A percentile compares a stretch with the other conserved stretches of the same genome.
Evolutionary conservation across 768 basidiomycete genomes (phyloP).

Genomic region (Favolaschia claudopus): DNA sequence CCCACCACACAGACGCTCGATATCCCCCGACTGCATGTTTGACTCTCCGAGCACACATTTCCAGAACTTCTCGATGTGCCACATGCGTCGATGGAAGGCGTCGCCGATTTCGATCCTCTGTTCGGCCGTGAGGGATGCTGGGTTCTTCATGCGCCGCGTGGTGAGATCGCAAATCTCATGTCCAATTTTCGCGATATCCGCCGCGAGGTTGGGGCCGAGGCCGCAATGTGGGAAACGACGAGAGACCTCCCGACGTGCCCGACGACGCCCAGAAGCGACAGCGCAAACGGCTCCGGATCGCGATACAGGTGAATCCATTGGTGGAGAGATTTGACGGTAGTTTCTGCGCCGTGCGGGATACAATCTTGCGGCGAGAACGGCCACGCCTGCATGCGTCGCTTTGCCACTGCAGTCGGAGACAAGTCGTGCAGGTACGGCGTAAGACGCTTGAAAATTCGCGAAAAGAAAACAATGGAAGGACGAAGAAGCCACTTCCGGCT

Average conservation of each 20-base stretch:
- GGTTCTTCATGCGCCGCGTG: background rate
- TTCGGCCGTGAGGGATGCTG: background rate
- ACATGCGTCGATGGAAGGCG: constrained; percentile 7
- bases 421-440: constrained; percentile 4
- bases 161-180: background rate
- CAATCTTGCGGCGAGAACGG: constrained; percentile 5
- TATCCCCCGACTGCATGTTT: background rate
- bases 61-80: constrained; percentile 11
- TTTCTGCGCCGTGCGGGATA: constrained; percentile 2
- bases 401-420: constrained; percentile 3
- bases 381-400: background rate
- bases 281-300: constrained; percentile 2
- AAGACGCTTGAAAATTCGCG: background rate
- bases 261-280: constrained; percentile 1
- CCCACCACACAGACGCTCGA: background rate
- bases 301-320: constrained; percentile 14
- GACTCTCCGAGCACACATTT: background rate
- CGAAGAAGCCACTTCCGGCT: background rate
- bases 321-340: constrained; percentile 5
- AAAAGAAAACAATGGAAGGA: constrained; percentile 12
- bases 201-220: background rate
- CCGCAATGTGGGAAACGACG: constrained; percentile 1
- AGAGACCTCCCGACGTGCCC: background rate
- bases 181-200: background rate
- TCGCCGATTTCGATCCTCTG: constrained; percentile 6